Evolutionary conservation across 495 filamentous ascomycete genomes (phyloP).

Genomic region (Cenococcum geophilum): DNA sequence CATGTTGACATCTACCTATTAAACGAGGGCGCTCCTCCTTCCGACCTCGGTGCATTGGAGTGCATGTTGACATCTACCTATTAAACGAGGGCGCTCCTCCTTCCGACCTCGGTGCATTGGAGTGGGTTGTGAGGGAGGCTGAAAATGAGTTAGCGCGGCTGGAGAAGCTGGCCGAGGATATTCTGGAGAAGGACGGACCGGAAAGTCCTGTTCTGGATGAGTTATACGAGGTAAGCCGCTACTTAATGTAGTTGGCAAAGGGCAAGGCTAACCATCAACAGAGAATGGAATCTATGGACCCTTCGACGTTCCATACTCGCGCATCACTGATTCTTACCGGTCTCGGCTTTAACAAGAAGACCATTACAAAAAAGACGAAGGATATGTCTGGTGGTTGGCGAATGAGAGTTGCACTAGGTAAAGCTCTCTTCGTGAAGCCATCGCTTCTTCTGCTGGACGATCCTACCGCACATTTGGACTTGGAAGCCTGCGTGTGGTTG

Average conservation of each 20-base stretch:
- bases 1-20: constrained; percentile 98
- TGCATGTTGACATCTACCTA: constrained; percentile 99
- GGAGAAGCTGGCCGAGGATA: constrained; percentile 81
- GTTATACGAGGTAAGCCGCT: constrained; percentile 78
- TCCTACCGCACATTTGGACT: constrained; percentile 97
- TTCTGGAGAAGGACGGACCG: constrained; percentile 84
- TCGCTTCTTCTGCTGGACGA: constrained; percentile 94
- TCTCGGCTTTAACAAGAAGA: constrained; percentile 97
- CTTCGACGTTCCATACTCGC: constrained; percentile 97
- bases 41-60: constrained; percentile 82
- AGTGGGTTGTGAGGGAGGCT: constrained; percentile 95
- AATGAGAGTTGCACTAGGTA: constrained; percentile 97
- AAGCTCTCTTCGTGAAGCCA: constrained; percentile 97
- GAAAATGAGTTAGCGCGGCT: constrained; percentile 87
- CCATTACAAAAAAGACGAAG: constrained; percentile 98
- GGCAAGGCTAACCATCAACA: constrained; percentile 36
- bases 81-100: constrained; percentile 96
- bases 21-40: constrained; percentile 93
- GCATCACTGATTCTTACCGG: constrained; percentile 95
- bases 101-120: constrained; percentile 79
- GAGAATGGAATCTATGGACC: constrained; percentile 99
- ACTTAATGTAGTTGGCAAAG: neutral
- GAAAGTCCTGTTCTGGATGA: constrained; percentile 89
- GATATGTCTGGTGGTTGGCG: constrained; percentile 99
- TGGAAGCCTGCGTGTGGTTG: constrained; percentile 98